Conservation (phyloP, 108 stramenopile species). For the Cyclotella kingstonii region DNA sequence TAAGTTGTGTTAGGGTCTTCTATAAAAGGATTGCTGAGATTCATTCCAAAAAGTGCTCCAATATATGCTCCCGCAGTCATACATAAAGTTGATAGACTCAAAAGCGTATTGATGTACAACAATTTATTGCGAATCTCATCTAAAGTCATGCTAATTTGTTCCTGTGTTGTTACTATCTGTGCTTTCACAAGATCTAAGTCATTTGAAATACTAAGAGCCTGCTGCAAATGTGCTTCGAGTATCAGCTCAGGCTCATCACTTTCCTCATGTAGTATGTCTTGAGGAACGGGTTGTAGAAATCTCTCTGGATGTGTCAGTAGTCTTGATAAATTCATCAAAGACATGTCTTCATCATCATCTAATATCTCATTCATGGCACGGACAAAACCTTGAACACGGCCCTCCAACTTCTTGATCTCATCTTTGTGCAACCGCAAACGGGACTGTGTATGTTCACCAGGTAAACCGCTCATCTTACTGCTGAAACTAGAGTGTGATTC, state of each 20-base stretch:
- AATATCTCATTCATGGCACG: constrained; percentile 72
- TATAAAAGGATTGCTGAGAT: constrained; percentile 64
- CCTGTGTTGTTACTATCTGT: constrained; percentile 75
- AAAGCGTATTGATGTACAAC: constrained; percentile 74
- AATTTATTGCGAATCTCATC: constrained; percentile 76
- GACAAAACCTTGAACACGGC: constrained; percentile 75
- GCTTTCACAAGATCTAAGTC: constrained; percentile 69
- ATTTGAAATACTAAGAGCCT: constrained; percentile 61
- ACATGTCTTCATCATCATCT: constrained; percentile 88
- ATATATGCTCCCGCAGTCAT: constrained; percentile 61
- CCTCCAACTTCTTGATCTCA: constrained; percentile 64
- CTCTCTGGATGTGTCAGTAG: constrained; percentile 79
- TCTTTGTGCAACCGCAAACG: constrained; percentile 75
- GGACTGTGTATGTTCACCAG: constrained; percentile 64
- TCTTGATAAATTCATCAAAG: constrained; percentile 84
- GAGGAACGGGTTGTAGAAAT: constrained; percentile 79
- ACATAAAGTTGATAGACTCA: constrained; percentile 58
- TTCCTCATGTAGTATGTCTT: constrained; percentile 75
- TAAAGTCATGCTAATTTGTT: constrained; percentile 65
- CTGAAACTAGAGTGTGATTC: not conserved
- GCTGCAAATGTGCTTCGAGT: constrained; percentile 80
- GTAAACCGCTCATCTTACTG: constrained; percentile 1
- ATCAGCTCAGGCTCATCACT: constrained; percentile 88
- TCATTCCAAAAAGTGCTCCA: constrained; percentile 84
- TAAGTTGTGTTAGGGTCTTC: constrained; percentile 16